phyloP scores from a whole-genome alignment of 768 basidiomycete genomes.

The Trametes cingulata region DNA sequence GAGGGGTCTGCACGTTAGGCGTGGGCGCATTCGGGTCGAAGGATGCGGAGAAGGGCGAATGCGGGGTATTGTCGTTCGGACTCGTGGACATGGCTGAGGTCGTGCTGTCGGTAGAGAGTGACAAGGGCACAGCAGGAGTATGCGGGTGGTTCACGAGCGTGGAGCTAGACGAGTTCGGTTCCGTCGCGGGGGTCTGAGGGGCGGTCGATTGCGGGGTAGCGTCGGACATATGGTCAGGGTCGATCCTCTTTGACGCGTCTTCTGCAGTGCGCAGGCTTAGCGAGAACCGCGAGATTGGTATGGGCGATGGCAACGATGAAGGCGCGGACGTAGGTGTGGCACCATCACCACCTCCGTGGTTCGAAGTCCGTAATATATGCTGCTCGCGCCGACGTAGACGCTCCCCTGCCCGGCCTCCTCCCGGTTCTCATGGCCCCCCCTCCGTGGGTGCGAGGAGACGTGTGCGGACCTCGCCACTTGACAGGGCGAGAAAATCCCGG shows the following conservation, averaged over 20 bases:
- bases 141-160: conserved; percentile 23
- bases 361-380: background rate
- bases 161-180: conserved; percentile 22
- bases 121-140: background rate
- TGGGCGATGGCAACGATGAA: too few species aligned
- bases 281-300: too few species aligned
- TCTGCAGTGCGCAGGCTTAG: too few species aligned
- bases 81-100: background rate
- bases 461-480: background rate
- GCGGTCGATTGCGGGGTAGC: background rate
- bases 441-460: too few species aligned
- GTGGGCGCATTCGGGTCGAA: conserved; percentile 26
- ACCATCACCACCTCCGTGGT: background rate
- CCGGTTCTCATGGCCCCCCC: background rate
- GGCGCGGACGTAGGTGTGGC: background rate
- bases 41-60: conserved; percentile 25
- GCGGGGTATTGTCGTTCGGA: background rate
- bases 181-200: conserved; percentile 27
- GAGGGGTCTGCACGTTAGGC: conserved; percentile 9
- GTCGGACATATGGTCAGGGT: background rate
- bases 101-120: background rate
- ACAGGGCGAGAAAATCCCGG: conserved; percentile 12
- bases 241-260: too few species aligned
- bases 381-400: background rate
- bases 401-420: too few species aligned